These are phyloP conservation scores for Macadamia integrifolia DNA, from an alignment of 164 flowering plant genomes.

Conservation along the genomic window DNA sequence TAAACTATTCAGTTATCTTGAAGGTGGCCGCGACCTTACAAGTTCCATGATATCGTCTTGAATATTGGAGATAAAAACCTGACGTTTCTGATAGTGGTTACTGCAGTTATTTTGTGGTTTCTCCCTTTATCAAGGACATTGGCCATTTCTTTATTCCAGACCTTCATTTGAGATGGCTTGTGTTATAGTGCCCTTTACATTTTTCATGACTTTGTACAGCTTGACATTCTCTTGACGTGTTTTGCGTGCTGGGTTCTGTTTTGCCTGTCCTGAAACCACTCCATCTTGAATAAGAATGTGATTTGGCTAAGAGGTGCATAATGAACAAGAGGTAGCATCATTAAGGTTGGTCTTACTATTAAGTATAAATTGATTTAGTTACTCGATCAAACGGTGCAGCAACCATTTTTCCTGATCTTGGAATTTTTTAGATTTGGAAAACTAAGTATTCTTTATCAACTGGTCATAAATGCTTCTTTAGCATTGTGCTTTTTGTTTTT, in stretches of 20 bases:
- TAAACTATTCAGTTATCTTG: too few relatives aligned
- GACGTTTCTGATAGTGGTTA: too few relatives aligned
- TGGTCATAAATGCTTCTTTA: background rate
- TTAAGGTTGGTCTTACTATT: slow-evolving; percentile 19
- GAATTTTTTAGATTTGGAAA: background rate
- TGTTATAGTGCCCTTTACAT: slow-evolving; percentile 18
- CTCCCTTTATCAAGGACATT: background rate
- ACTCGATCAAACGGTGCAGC: background rate
- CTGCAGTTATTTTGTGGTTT: too few relatives aligned
- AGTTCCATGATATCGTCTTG: too few relatives aligned
- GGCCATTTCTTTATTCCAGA: slow-evolving; percentile 5
- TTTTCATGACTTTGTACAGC: slow-evolving; percentile 14
- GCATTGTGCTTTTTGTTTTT: background rate
- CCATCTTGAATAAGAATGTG: slow-evolving; percentile 13
- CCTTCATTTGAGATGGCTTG: slow-evolving; percentile 9
- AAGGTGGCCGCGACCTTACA: too few relatives aligned
- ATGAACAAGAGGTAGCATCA: slow-evolving; percentile 16
- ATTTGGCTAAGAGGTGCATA: slow-evolving; percentile 12
- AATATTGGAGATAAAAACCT: too few relatives aligned
- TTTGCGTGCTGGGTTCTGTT: slow-evolving; percentile 23
- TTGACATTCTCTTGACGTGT: slow-evolving; percentile 17
- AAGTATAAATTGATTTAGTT: slow-evolving; percentile 7
- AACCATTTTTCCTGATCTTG: background rate
- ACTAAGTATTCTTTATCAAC: too few relatives aligned
- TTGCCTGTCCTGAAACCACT: slow-evolving; percentile 12